phyloP scores from a whole-genome alignment of 106 monocot species.

The Apostasia shenzhenica region DNA sequence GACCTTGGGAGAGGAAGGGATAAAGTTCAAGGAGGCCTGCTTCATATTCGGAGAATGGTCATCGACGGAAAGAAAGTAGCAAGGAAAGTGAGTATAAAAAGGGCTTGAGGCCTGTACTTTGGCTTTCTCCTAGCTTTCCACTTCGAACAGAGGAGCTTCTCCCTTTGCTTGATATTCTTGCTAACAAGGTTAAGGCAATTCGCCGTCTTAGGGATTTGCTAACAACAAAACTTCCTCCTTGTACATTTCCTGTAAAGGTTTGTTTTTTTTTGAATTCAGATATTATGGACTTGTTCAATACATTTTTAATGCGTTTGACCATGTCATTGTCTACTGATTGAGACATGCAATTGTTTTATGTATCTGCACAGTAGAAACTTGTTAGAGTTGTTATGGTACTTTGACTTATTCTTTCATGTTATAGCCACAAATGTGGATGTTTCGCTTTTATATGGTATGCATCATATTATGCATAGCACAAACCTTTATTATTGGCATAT shows the following conservation, averaged over 20 bases:
- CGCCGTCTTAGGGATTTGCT: conserved; percentile 76
- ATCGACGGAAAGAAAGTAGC: conserved; percentile 4
- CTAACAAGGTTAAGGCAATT: conserved; percentile 98
- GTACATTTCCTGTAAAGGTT: conserved; percentile 98
- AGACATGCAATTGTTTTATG: too few relatives aligned
- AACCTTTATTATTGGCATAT: too few relatives aligned
- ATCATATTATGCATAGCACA: too few relatives aligned
- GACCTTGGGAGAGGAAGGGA: conserved; percentile 29
- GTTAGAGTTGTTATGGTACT: too few relatives aligned
- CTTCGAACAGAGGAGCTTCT: conserved; percentile 24
- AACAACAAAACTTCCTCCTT: conserved; percentile 49
- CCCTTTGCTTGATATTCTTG: conserved; percentile 90
- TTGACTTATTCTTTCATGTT: too few relatives aligned
- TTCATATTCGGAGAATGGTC: conserved; percentile 18
- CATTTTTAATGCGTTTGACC: too few relatives aligned
- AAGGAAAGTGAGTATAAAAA: conserved; percentile 26
- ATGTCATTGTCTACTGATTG: too few relatives aligned
- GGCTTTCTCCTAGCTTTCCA: conserved; percentile 18
- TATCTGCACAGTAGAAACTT: too few relatives aligned
- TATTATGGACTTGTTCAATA: not conserved
- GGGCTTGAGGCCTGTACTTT: conserved; percentile 18
- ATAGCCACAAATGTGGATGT: too few relatives aligned
- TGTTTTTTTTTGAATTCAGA: not conserved
- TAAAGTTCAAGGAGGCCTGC: conserved; percentile 23
- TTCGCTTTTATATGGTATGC: too few relatives aligned